phyloP scores from a whole-genome alignment of 2,329 filamentous ascomycete species.

The Periconia digitata region DNA sequence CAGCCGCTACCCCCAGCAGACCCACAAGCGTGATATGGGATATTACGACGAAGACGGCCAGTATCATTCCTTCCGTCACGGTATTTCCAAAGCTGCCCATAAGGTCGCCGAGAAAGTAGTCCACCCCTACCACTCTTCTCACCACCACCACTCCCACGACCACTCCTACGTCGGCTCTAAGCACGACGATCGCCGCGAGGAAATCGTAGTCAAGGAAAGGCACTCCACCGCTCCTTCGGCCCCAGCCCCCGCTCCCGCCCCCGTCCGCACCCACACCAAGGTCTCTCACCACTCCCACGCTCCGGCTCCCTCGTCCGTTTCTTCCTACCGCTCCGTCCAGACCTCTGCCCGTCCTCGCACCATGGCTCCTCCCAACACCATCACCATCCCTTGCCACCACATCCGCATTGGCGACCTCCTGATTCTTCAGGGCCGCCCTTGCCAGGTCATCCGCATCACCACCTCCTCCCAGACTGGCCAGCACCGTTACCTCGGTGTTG shows the following conservation, averaged over 20 bases:
- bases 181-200: conserved; percentile 43
- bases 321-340: conserved; percentile 20
- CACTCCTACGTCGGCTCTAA: conserved; percentile 40
- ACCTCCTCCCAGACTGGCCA: conserved; percentile 97
- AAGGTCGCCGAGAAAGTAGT: conserved; percentile 61
- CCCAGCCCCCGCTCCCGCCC: conserved; percentile 33
- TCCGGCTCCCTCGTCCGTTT: conserved; percentile 76
- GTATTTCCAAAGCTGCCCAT: conserved; percentile 63
- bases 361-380: conserved; percentile 73
- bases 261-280: conserved; percentile 28
- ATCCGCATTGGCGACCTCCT: conserved; percentile 98
- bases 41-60: conserved; percentile 80
- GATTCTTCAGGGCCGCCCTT: conserved; percentile 97
- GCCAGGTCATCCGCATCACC: conserved; percentile 99
- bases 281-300: conserved; percentile 44
- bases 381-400: conserved; percentile 99
- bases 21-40: conserved; percentile 68
- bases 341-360: conserved; percentile 30
- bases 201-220: conserved; percentile 53
- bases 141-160: conserved; percentile 48
- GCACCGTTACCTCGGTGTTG: conserved; percentile 99
- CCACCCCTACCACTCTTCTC: conserved; percentile 63
- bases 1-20: conserved; percentile 48
- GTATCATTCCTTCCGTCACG: conserved; percentile 74
- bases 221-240: conserved; percentile 31